Evolutionary conservation across 2,329 filamentous ascomycete genomes (phyloP), one percentile per base, ranked within the genome.

Genomic region (Diatrype stigma): DNA sequence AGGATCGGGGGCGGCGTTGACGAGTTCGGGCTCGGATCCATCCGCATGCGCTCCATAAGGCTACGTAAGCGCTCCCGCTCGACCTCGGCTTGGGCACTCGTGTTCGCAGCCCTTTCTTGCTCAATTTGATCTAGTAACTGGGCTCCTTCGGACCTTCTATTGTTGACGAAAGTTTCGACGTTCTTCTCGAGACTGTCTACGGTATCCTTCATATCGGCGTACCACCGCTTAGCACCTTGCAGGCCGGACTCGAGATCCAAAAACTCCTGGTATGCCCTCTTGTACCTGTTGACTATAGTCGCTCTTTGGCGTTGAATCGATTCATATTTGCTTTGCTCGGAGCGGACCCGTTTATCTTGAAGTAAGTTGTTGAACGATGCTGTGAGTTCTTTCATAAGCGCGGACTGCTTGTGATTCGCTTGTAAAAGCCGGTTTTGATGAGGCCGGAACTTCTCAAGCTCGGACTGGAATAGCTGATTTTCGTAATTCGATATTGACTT

Each of bases 311-410:
- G 81, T 49, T 91, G 92, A 56, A 96, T 89, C 2, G 79, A 74
- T 67, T 99, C 94, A 64, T 96, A 97, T 70, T 95, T 96, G 73
- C 85, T 95, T 73, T 97, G 93, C 70, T 99, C 94, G 0, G 90
- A 84, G 46, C 91, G 83, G 14, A 99, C 93, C 50, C 94, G 83
- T 75, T 95, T 96, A 70, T 99, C 94, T 68, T 96, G 92, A 35
- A 97, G 73, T 7, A 99, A 78, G 52, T 86, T 84, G 63, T 92
- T 93, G 70, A 97, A 97, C 0, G 87, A 85, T 35, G 83, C 80
- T 0, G 91, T 96, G 44, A 99, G 79, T 61, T 99, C 94, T 70
- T 97, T 97, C 84, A 99, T 91, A 49, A 99, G 74, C 0, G 90
- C 86, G 0, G 89, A 85, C 68, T 99, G 94, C 71, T 96, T 99